Percentiles rank a stretch among this genome's conserved stretches.
Conservation (phyloP, 345 rosid genomes). For the Populus davidiana region DNA sequence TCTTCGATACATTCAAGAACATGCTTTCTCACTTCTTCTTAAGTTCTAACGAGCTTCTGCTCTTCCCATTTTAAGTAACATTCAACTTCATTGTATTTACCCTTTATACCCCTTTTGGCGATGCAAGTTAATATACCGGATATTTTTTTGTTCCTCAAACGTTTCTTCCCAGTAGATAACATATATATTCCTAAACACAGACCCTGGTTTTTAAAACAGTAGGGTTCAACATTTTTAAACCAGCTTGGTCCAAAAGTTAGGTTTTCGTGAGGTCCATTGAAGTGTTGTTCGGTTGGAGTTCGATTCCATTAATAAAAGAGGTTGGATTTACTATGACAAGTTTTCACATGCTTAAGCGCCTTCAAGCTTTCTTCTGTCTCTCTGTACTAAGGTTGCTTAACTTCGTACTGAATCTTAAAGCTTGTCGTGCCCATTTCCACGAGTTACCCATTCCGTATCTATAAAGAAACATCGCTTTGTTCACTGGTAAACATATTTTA, state of each 20-base stretch:
- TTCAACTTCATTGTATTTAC: conserved; percentile 7
- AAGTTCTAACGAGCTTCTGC: background rate
- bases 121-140: too few relatives aligned
- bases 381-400: too few relatives aligned
- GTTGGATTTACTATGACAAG: too few relatives aligned
- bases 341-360: too few relatives aligned
- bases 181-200: too few relatives aligned
- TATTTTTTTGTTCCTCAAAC: too few relatives aligned
- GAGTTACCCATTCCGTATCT: background rate
- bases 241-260: background rate
- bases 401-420: too few relatives aligned
- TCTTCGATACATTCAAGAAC: background rate
- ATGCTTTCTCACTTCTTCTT: background rate
- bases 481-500: background rate
- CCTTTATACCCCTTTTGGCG: background rate
- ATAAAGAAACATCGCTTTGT: background rate
- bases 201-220: background rate
- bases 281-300: background rate
- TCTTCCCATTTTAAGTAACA: conserved; percentile 1
- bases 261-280: background rate
- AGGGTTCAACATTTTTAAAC: background rate
- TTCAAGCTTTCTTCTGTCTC: too few relatives aligned
- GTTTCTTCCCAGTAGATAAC: too few relatives aligned
- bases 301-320: too few relatives aligned
- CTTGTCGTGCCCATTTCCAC: too few relatives aligned